These are phyloP conservation scores for Oryza meyeriana DNA, from an alignment of 176 grass and related monocot species.

Conservation along the genomic window DNA sequence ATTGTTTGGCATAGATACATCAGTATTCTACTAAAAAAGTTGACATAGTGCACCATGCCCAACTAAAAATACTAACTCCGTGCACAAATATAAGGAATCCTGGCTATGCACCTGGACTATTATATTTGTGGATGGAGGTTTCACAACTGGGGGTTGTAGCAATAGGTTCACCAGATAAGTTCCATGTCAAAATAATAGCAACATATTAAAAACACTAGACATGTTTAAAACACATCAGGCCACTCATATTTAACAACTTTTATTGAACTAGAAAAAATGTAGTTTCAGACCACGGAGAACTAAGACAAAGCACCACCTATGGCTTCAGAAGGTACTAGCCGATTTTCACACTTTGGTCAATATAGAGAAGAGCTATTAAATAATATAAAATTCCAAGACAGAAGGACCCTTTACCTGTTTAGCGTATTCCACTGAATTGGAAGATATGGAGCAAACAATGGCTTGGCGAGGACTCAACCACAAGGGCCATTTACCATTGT, in stretches of 20 bases:
- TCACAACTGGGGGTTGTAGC: background rate
- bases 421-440: conserved; percentile 65
- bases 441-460: conserved; percentile 81
- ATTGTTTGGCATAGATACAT: too few relatives aligned
- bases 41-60: background rate
- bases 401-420: conserved; percentile 56
- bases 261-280: conserved; percentile 6
- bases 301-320: background rate
- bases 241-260: background rate
- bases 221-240: background rate
- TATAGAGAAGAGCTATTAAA: conserved; percentile 1
- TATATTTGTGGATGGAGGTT: too few relatives aligned
- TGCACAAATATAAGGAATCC: too few relatives aligned
- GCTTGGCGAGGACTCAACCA: conserved; percentile 98
- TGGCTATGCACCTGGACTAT: too few relatives aligned
- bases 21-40: background rate
- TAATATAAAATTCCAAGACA: conserved; percentile 19
- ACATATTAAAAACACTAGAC: background rate
- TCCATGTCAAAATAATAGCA: background rate
- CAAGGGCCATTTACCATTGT: conserved; percentile 98
- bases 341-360: background rate
- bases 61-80: too few relatives aligned
- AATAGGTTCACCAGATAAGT: background rate
- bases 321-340: background rate
- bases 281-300: background rate